Evolutionary conservation across 495 filamentous ascomycete genomes (phyloP), one percentile per base, ranked within the genome.

Genomic region (Achaetomiella virescens): DNA sequence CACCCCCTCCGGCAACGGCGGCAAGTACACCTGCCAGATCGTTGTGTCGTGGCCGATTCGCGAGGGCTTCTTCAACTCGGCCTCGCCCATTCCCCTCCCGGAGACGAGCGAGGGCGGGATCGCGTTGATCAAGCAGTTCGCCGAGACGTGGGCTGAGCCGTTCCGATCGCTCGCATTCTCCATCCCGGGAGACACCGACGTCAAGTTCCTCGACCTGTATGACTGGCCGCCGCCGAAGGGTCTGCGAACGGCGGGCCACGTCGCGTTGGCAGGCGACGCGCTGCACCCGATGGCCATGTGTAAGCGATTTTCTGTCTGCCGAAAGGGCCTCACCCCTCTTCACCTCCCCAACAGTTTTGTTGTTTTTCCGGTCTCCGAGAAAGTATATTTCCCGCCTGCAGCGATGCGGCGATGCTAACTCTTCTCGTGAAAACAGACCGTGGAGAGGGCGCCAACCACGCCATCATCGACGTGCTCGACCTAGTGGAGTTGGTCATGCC

Each of bases 281-380:
- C 73, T 80, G 6, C 83, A 87, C 66, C 72, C 81, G 1, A 86
- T 86, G 83, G 73, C 78, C 0, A 78, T 76, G 59, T 81, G 83
- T 85, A 76, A 67, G 81, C 78, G 3, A 6, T 15, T 49, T 1
- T 45, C 25, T 54, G 24, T 31, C 15, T 20, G 8, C 20, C 1
- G 4, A 31, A 20, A 17, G 8, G 15, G 1, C 25, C n/a, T n/a
- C n/a, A n/a, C n/a, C n/a, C n/a, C n/a, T n/a, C n/a, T n/a, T n/a
- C n/a, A n/a, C n/a, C n/a, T n/a, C n/a, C n/a, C n/a, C n/a, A n/a
- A n/a, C n/a, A n/a, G n/a, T n/a, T n/a, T n/a, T n/a, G n/a, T n/a
- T n/a, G n/a, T n/a, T n/a, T n/a, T n/a, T n/a, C n/a, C n/a, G n/a
- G n/a, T n/a, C n/a, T n/a, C n/a, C n/a, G n/a, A n/a, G n/a, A n/a